Percentiles rank a stretch among this genome's conserved stretches.
phyloP scores from a whole-genome alignment of 129 eudicot species.

The Cynara cardunculus region DNA sequence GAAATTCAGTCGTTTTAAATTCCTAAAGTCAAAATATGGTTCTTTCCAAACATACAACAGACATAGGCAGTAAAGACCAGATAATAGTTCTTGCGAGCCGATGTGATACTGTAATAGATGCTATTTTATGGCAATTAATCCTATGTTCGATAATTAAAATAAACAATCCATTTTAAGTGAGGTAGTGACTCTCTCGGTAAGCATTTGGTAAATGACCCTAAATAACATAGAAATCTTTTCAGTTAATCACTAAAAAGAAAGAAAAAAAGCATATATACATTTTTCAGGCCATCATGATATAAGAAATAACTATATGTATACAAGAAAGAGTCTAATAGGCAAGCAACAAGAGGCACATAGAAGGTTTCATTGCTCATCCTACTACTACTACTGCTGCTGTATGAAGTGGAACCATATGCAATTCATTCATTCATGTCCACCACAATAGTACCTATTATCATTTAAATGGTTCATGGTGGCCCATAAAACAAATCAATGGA shows the following conservation, averaged over 20 bases:
- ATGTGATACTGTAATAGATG: background rate
- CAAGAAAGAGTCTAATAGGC: conserved; percentile 1
- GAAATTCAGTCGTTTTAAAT: too few relatives aligned
- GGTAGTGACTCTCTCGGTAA: background rate
- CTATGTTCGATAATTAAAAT: background rate
- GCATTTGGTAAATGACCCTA: background rate
- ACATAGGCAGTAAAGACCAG: too few relatives aligned
- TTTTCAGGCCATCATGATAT: conserved; percentile 3
- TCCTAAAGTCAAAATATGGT: too few relatives aligned
- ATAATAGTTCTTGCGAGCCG: too few relatives aligned
- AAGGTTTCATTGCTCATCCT: too few relatives aligned
- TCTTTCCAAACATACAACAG: too few relatives aligned
- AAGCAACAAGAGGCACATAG: conserved; percentile 10
- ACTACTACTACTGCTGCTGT: too few relatives aligned
- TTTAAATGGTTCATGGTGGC: too few relatives aligned
- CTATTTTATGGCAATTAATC: background rate
- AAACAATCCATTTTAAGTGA: background rate
- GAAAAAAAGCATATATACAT: background rate
- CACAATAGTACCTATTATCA: too few relatives aligned
- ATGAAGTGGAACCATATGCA: too few relatives aligned
- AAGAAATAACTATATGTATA: conserved; percentile 11
- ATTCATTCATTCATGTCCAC: too few relatives aligned
- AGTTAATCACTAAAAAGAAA: background rate
- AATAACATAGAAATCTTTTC: background rate
- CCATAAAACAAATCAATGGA: too few relatives aligned